Conservation (phyloP, 2,329 filamentous ascomycete species). For the Colletotrichum sp. region DNA sequence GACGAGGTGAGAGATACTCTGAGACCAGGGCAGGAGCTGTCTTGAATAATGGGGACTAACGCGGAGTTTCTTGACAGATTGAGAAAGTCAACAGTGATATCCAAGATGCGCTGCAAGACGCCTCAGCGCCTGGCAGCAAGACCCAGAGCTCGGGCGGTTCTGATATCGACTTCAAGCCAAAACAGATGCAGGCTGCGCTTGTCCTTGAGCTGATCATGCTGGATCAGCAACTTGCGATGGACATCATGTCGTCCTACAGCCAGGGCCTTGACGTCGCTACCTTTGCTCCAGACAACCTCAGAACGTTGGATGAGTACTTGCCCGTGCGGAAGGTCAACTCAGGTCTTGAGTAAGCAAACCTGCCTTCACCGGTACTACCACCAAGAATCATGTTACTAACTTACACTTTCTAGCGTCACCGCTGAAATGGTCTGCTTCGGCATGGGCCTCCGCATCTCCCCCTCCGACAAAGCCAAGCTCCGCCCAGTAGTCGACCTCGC, state of each 20-base stretch:
- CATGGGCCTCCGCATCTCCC: neutral
- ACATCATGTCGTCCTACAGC: neutral
- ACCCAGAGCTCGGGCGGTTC: neutral
- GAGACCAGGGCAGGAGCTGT: accelerated
- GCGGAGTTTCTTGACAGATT: neutral
- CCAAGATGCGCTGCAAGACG: neutral
- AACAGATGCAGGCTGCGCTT: neutral
- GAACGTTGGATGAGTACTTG: neutral
- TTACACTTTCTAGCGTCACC: neutral
- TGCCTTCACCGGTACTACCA: no score
- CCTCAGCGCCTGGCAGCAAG: neutral
- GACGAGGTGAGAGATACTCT: neutral
- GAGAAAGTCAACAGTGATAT: neutral
- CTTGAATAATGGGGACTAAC: neutral
- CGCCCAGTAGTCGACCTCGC: neutral
- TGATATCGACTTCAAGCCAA: neutral
- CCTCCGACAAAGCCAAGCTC: neutral
- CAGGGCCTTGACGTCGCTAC: neutral
- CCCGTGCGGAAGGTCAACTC: neutral
- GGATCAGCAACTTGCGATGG: neutral
- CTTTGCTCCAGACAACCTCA: neutral
- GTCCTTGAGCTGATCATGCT: neutral
- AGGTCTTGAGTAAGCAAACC: neutral
- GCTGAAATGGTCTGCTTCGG: neutral
- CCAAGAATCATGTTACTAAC: no score